phyloP scores from a whole-genome alignment of 2,329 filamentous ascomycete species.

The Geosmithia putterillii region DNA sequence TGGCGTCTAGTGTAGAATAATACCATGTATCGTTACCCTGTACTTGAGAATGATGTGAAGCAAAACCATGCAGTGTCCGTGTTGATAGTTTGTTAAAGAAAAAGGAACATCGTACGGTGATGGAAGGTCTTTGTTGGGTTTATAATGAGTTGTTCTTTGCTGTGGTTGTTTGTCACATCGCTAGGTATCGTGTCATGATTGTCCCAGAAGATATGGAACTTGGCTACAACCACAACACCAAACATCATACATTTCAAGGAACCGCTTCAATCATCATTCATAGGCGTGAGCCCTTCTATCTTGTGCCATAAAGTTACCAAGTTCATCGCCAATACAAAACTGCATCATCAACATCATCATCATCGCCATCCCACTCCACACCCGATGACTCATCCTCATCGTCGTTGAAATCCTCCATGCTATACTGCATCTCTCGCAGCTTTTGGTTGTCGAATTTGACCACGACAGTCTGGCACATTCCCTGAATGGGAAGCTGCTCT shows the following conservation, averaged over 20 bases:
- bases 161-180: too few species aligned
- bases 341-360: slow-evolving; percentile 31
- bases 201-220: too few species aligned
- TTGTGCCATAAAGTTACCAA: too few species aligned
- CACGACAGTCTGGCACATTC: slow-evolving; percentile 58
- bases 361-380: slow-evolving; percentile 46
- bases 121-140: too few species aligned
- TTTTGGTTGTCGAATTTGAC: slow-evolving; percentile 68
- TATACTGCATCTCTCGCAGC: slow-evolving; percentile 53
- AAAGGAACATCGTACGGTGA: too few species aligned
- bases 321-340: slow-evolving; percentile 15
- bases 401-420: slow-evolving; percentile 61
- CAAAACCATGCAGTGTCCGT: not conserved
- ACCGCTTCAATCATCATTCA: too few species aligned
- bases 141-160: too few species aligned
- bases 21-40: not conserved
- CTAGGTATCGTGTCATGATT: too few species aligned
- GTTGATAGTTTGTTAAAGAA: too few species aligned
- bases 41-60: not conserved
- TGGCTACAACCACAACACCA: too few species aligned
- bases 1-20: not conserved
- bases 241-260: too few species aligned
- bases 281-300: too few species aligned
- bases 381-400: slow-evolving; percentile 41
- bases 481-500: slow-evolving; percentile 38